Base-by-base conservation (phyloP, 2,329 filamentous ascomycete species). In the Anisogramma anomala region DNA sequence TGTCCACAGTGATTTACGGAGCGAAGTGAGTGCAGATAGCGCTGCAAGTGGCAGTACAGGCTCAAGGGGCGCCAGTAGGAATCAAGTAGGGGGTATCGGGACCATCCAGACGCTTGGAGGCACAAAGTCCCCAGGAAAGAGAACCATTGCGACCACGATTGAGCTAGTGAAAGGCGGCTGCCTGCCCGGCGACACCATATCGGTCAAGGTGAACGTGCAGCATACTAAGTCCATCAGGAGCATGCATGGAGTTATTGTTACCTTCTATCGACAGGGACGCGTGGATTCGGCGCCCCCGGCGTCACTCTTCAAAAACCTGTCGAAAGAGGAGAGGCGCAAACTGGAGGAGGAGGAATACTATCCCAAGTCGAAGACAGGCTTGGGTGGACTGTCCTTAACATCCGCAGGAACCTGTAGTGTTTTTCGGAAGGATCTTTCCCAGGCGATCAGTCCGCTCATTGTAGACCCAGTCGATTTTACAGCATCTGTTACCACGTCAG, bases 341-440 rank as follows among this genome's bases (percentile, higher is more conserved):
- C 64, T 77, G 13, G 79, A 86, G 45, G 84, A 82, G 52, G 83
- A 89, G 51, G 85, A 94, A 46, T 84, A 82, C 53, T 93, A 88
- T 55, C 87, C 88, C 4, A 84, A 81, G 53, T 94, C 87, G 2
- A 79, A 82, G 46, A 93, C 87, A 1, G 88, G 87, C 0, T 71
- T 95, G 6, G 84, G 84, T 13, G 88, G 88, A 0, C 67, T 96
- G 20, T 93, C 88, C 1, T 69, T 96, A 30, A 85, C 84, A 1
- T 91, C 86, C 1, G 83, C 84, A 6, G 82, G 85, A 27, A 88
- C 87, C 2, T 89, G 79, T 56, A 91, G 88, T 58, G 74, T 91
- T n/a, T 96, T 95, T 58, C 82, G 91, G 40, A 96, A 96, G 58
- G 91, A 98, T 58, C 66, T 98, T 3, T 82, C 84, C 4, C 91